Conservation (phyloP, 306 rosid species). For the Pyrus communis region DNA sequence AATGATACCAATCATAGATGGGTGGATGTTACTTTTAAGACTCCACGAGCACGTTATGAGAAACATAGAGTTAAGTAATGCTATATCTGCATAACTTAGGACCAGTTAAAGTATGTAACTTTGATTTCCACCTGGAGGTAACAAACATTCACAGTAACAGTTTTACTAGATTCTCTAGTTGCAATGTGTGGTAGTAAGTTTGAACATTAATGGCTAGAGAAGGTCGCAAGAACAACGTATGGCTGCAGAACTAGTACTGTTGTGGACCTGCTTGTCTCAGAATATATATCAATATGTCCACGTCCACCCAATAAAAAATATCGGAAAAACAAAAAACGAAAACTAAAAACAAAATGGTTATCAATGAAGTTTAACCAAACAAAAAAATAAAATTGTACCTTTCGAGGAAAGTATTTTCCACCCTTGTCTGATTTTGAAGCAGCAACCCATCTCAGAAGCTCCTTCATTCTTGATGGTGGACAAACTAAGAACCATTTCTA, state of each 20-base stretch:
- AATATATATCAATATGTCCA: neutral
- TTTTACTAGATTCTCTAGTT: neutral
- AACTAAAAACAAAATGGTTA: no score
- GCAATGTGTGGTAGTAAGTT: neutral
- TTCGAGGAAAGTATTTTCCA: constrained; percentile 47
- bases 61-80: neutral
- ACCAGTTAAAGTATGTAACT: neutral
- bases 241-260: neutral
- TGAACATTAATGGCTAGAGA: neutral
- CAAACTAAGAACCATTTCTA: no score
- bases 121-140: neutral
- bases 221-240: neutral
- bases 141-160: neutral
- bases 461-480: constrained; percentile 55
- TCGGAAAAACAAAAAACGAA: neutral
- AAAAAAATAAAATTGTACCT: constrained; percentile 30
- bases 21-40: neutral
- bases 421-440: constrained; percentile 68
- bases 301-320: neutral
- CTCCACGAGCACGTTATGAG: neutral
- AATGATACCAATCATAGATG: neutral
- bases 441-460: constrained; percentile 83
- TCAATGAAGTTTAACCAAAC: neutral
- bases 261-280: neutral
- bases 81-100: neutral